These are phyloP conservation scores for Sporothrix schenckii DNA, from an alignment of 2,329 filamentous ascomycete species.

Conservation along the genomic window DNA sequence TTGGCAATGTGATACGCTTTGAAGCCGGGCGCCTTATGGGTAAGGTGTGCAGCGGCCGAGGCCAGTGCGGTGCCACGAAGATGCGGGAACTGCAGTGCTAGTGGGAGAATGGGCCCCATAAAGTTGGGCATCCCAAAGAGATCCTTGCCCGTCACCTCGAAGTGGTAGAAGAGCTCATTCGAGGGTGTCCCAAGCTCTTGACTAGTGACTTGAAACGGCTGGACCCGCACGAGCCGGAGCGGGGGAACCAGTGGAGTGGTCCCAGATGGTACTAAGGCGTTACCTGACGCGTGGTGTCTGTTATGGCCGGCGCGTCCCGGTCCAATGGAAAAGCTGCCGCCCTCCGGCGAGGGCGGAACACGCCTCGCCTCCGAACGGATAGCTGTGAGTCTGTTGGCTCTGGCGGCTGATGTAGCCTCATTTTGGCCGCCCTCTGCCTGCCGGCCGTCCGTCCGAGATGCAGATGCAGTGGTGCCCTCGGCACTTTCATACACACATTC, in stretches of 20 bases:
- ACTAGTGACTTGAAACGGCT: conserved; percentile 27
- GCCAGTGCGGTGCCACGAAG: conserved; percentile 36
- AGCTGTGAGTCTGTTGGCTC: not conserved
- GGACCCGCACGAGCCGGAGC: conserved; percentile 20
- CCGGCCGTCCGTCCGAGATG: not conserved
- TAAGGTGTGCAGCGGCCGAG: conserved; percentile 36
- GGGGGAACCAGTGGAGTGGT: conserved; percentile 13
- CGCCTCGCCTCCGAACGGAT: conserved; percentile 7
- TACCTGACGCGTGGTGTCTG: not conserved
- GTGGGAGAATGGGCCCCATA: conserved; percentile 31
- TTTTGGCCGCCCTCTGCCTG: not conserved
- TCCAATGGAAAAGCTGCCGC: not conserved
- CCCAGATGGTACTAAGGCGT: not conserved
- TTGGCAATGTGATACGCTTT: conserved; percentile 35
- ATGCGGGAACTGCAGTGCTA: conserved; percentile 33
- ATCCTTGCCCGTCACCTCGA: conserved; percentile 22
- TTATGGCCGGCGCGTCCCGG: not conserved
- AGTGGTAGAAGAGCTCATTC: conserved; percentile 36
- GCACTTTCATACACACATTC: conserved; percentile 33
- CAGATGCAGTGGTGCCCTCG: not conserved
- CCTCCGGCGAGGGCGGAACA: too few relatives aligned
- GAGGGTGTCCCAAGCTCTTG: conserved; percentile 35
- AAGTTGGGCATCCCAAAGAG: conserved; percentile 36
- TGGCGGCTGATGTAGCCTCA: not conserved
- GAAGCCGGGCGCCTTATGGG: conserved; percentile 33